These are phyloP conservation scores for Umbelopsis sp. DNA, from an alignment of 371 early-diverging fungal genomes.

Conservation along the genomic window DNA sequence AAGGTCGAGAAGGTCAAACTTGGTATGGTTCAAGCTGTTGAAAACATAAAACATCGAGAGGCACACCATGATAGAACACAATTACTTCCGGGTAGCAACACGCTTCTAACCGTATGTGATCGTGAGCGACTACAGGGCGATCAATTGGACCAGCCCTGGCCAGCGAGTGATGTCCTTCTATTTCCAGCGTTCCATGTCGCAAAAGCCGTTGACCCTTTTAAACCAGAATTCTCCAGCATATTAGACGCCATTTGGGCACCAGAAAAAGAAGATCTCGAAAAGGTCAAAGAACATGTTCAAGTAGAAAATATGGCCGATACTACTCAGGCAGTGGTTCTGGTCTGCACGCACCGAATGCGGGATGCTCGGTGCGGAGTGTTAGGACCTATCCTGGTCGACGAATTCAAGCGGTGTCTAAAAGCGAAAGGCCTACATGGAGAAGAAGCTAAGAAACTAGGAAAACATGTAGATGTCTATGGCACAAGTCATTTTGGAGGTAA, in stretches of 20 bases:
- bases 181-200: slow-evolving; percentile 30
- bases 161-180: slow-evolving; percentile 34
- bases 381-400: slow-evolving; percentile 46
- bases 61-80: not conserved
- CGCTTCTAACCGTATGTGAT: slow-evolving; percentile 7
- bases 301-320: slow-evolving; percentile 21
- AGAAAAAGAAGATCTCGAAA: not conserved
- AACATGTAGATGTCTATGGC: slow-evolving; percentile 45
- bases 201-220: not conserved
- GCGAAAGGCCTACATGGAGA: slow-evolving; percentile 29
- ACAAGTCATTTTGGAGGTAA: slow-evolving; percentile 55
- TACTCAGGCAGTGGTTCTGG: slow-evolving; percentile 39
- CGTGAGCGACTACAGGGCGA: not conserved
- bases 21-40: slow-evolving; percentile 22
- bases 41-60: slow-evolving; percentile 1
- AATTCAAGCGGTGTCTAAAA: slow-evolving; percentile 34
- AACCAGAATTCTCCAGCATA: not conserved
- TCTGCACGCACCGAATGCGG: slow-evolving; percentile 49
- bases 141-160: slow-evolving; percentile 18
- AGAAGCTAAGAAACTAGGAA: slow-evolving; percentile 13
- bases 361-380: slow-evolving; percentile 50
- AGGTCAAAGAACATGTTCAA: slow-evolving; percentile 22
- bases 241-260: not conserved
- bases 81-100: not conserved
- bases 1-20: slow-evolving; percentile 44